Evolutionary conservation across 148 eudicot genomes (phyloP), one percentile per base, ranked within the genome.

Genomic region (Euryodendron excelsum): DNA sequence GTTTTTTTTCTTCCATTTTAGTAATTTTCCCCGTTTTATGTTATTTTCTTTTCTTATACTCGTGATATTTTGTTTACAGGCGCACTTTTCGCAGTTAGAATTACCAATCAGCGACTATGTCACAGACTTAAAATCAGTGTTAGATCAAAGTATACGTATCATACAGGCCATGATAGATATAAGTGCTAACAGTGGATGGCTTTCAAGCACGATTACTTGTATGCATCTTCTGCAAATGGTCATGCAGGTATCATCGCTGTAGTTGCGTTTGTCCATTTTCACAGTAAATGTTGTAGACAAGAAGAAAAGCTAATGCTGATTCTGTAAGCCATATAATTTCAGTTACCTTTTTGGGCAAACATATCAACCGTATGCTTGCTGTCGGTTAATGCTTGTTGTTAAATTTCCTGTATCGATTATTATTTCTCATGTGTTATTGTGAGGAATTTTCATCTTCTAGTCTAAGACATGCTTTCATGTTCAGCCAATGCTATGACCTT

Each of bases 81-180:
- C 99, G 59, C 99, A 95, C 83, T 93, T 95, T 86, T 93, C 97
- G 64, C 96, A 89, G 82, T 75, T 91, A 75, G 97, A 95, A 83
- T 79, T 95, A 78, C 94, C 97, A 44, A 87, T 95, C 86, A 95
- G 92, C 41, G 97, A 95, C 88, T 95, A 93, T 82, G 82, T 89
- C 58, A 95, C 99, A n/a, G 99, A 95, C 85, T 87, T 93, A 53
- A 95, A 95, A 86, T 93, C 97, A 75, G 96, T 95, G 83, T 87
- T 95, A 89, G 99, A 95, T 84, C 99, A 95, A 81, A 95, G 99
- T 78, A 95, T 95, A 66, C 96, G 99, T 79, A 90, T 95, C 75
- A 85, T 95, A 66, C 99, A 91, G 88, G 99, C 99, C n/a, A 95
- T 95, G 99, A 95, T 95, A 89, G 99, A 95, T 78, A 80, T 95